Evolutionary conservation across 148 eudicot species (phyloP).

Genomic region (Linanthus parryae): DNA sequence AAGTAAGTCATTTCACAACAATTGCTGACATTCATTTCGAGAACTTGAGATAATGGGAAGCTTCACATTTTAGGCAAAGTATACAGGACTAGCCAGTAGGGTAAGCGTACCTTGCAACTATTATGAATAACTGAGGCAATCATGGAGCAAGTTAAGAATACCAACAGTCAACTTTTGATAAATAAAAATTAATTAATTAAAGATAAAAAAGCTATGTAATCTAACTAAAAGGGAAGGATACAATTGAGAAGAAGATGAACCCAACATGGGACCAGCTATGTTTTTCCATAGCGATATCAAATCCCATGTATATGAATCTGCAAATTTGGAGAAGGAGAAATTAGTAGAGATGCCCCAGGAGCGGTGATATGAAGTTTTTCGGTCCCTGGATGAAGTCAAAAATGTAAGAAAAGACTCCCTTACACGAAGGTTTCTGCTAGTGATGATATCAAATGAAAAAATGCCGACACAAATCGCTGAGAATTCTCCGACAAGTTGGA

Average conservation of each 20-base stretch:
- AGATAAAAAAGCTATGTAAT: neutral
- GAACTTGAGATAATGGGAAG: neutral
- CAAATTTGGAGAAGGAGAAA: slow-evolving; percentile 16
- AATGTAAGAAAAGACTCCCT: slow-evolving; percentile 21
- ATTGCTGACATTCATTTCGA: neutral
- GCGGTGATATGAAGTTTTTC: too few relatives aligned
- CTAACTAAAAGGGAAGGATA: slow-evolving; percentile 52
- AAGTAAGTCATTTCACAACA: neutral
- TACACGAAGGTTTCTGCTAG: slow-evolving; percentile 98
- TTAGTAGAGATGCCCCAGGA: too few relatives aligned
- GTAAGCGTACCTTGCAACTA: slow-evolving; percentile 68
- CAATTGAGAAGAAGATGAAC: slow-evolving; percentile 94
- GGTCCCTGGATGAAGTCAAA: too few relatives aligned
- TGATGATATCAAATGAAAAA: slow-evolving; percentile 97
- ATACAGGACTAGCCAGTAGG: neutral
- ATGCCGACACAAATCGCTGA: slow-evolving; percentile 88
- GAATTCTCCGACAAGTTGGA: slow-evolving; percentile 91
- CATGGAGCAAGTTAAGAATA: slow-evolving; percentile 48
- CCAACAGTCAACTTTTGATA: slow-evolving; percentile 12
- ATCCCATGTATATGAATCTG: slow-evolving; percentile 99
- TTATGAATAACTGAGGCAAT: slow-evolving; percentile 65
- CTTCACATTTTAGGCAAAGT: neutral
- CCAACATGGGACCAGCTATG: slow-evolving; percentile 99
- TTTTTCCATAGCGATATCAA: slow-evolving; percentile 98
- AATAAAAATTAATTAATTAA: neutral